These are phyloP conservation scores for Aspergillus cejpii DNA, from an alignment of 2,329 filamentous ascomycete species.

Conservation along the genomic window DNA sequence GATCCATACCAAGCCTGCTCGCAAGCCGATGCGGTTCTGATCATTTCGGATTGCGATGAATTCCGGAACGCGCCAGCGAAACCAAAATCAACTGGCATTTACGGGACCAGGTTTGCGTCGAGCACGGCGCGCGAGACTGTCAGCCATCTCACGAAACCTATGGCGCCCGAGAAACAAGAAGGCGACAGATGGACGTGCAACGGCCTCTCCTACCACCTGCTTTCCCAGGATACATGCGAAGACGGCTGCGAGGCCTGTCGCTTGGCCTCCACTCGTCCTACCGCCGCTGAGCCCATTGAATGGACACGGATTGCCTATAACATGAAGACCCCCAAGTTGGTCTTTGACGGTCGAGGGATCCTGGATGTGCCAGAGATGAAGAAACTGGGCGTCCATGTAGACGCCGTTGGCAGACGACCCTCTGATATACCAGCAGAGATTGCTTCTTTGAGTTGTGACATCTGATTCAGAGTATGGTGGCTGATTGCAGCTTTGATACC, in stretches of 20 bases:
- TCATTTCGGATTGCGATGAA: slow-evolving; percentile 51
- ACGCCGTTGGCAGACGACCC: slow-evolving; percentile 26
- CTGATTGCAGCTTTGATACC: neutral
- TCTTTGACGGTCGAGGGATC: slow-evolving; percentile 45
- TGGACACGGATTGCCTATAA: slow-evolving; percentile 43
- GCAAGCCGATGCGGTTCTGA: slow-evolving; percentile 44
- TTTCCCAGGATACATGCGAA: slow-evolving; percentile 21
- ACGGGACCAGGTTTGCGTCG: too few relatives aligned
- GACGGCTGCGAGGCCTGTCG: slow-evolving; percentile 24
- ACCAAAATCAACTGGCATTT: neutral
- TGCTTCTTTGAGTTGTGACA: neutral
- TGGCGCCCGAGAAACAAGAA: neutral
- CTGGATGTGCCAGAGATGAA: slow-evolving; percentile 33
- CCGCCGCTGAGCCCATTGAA: slow-evolving; percentile 33
- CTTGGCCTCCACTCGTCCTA: slow-evolving; percentile 12
- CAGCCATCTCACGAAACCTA: neutral
- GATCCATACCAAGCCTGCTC: slow-evolving; percentile 44
- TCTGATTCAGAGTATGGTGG: neutral
- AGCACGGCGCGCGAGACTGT: neutral
- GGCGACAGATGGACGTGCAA: slow-evolving; percentile 21
- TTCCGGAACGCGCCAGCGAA: slow-evolving; percentile 34
- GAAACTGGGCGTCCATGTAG: slow-evolving; percentile 32
- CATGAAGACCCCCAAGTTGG: slow-evolving; percentile 44
- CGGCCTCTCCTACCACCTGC: slow-evolving; percentile 18
- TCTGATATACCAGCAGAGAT: neutral